These are phyloP conservation scores for Sclerotinia borealis DNA, from an alignment of 2,329 filamentous ascomycete species.

Conservation along the genomic window DNA sequence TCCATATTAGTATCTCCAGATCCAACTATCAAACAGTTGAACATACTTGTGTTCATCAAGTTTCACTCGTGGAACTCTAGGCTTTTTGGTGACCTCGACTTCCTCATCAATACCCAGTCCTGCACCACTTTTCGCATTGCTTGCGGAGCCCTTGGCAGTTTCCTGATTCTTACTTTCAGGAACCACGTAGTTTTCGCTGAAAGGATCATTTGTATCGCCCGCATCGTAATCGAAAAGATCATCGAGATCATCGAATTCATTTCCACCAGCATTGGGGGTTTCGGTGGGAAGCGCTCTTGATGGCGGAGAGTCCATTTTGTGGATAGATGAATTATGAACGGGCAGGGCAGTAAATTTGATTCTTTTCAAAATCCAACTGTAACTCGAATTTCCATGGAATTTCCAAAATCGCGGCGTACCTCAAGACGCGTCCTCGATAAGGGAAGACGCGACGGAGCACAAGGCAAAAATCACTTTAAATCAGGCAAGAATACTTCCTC, in stretches of 20 bases:
- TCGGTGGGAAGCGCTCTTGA: conserved; percentile 19
- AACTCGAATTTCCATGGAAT: background rate
- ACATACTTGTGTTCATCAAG: conserved; percentile 71
- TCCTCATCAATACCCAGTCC: conserved; percentile 79
- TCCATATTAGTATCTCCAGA: conserved; percentile 17
- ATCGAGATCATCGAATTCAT: conserved; percentile 44
- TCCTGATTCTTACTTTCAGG: conserved; percentile 20
- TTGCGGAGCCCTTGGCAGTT: conserved; percentile 39
- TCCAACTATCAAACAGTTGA: background rate
- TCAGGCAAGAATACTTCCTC: background rate
- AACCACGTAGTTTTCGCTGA: conserved; percentile 23
- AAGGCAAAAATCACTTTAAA: conserved; percentile 9
- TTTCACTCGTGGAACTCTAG: conserved; percentile 71
- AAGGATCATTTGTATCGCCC: conserved; percentile 35
- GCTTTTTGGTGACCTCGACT: conserved; percentile 68
- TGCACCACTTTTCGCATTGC: conserved; percentile 41
- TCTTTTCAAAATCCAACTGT: background rate
- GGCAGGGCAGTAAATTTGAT: no score
- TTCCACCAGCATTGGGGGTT: conserved; percentile 31
- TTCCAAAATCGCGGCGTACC: background rate
- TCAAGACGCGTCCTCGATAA: conserved; percentile 4
- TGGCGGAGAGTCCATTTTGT: background rate
- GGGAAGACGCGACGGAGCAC: conserved; percentile 10
- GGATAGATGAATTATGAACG: background rate
- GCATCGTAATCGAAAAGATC: conserved; percentile 74